Evolutionary conservation across 768 basidiomycete species (phyloP).

Genomic region (Pholiota microspora): DNA sequence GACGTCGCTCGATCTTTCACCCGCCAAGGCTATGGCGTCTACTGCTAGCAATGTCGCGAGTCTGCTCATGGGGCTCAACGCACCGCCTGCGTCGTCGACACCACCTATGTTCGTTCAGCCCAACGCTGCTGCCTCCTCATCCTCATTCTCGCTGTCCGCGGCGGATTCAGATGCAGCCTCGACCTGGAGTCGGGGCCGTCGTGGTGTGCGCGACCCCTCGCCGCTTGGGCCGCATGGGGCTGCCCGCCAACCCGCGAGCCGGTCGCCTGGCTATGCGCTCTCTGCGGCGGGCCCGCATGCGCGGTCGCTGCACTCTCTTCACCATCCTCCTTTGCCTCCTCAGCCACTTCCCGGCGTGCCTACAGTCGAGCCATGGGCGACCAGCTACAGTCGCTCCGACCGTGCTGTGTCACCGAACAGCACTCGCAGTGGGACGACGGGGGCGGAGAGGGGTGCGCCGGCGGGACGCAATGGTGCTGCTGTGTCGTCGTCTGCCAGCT

Average conservation of each 20-base stretch:
- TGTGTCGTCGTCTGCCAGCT: conserved; percentile 57
- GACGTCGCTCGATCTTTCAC: conserved; percentile 26
- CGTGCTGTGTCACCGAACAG: conserved; percentile 55
- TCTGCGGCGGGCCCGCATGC: conserved; percentile 16
- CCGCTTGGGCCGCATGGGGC: background rate
- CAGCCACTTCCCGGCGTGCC: conserved; percentile 6
- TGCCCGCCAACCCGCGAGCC: conserved; percentile 21
- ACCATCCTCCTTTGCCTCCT: conserved; percentile 5
- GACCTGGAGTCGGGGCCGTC: conserved; percentile 51
- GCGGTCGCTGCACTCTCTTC: conserved; percentile 2
- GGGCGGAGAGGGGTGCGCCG: conserved; percentile 13
- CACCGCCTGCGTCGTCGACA: conserved; percentile 28
- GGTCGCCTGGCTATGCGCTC: conserved; percentile 27
- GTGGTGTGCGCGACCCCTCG: conserved; percentile 23
- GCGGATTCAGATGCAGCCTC: conserved; percentile 34
- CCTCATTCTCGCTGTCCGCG: conserved; percentile 1
- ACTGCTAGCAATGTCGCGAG: conserved; percentile 79
- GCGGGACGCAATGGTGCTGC: conserved; percentile 49
- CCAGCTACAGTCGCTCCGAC: conserved; percentile 17
- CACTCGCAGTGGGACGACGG: background rate
- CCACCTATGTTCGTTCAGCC: background rate
- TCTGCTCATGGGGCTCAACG: conserved; percentile 69
- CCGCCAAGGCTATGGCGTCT: conserved; percentile 46
- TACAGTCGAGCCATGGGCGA: conserved; percentile 29
- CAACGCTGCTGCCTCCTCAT: conserved; percentile 1